Percentiles rank a stretch among this genome's conserved stretches.
Conservation (phyloP, 1,284 basidiomycete species). For the Papiliotrema nemorosa region DNA sequence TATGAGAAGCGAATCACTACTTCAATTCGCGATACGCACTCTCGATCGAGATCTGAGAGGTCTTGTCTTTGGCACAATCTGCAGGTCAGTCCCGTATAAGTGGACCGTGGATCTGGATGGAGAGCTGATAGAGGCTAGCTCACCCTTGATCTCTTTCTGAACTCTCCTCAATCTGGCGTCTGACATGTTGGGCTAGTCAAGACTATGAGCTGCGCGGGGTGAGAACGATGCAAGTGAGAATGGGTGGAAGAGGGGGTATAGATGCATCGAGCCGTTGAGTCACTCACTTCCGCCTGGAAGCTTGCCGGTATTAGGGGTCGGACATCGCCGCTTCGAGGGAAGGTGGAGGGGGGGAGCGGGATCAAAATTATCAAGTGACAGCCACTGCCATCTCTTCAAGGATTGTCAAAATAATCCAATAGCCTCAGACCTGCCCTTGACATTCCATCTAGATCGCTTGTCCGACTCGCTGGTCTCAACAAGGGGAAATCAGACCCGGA, state of each 20-base stretch:
- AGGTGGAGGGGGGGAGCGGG: too few relatives aligned
- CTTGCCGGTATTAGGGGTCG: too few relatives aligned
- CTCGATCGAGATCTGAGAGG: conserved; percentile 76
- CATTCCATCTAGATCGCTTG: neutral
- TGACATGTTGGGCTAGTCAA: conserved; percentile 51
- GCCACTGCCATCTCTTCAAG: too few relatives aligned
- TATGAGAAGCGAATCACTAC: neutral
- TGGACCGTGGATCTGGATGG: too few relatives aligned
- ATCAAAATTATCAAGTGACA: too few relatives aligned
- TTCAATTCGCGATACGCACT: conserved; percentile 25
- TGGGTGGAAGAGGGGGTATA: neutral
- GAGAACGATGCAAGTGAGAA: neutral
- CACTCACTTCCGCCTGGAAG: too few relatives aligned
- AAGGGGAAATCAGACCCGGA: neutral
- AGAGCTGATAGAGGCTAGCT: too few relatives aligned
- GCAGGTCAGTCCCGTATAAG: too few relatives aligned
- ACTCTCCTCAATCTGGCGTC: conserved; percentile 84
- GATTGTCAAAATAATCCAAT: neutral
- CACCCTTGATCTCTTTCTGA: conserved; percentile 86
- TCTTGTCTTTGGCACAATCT: conserved; percentile 94
- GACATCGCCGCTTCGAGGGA: too few relatives aligned
- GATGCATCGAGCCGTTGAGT: too few relatives aligned
- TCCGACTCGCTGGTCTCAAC: neutral
- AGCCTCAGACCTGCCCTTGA: neutral
- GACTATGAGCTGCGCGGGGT: neutral